Evolutionary conservation across 805 yeast genomes (phyloP).

Genomic region (Candida vaughaniae): DNA sequence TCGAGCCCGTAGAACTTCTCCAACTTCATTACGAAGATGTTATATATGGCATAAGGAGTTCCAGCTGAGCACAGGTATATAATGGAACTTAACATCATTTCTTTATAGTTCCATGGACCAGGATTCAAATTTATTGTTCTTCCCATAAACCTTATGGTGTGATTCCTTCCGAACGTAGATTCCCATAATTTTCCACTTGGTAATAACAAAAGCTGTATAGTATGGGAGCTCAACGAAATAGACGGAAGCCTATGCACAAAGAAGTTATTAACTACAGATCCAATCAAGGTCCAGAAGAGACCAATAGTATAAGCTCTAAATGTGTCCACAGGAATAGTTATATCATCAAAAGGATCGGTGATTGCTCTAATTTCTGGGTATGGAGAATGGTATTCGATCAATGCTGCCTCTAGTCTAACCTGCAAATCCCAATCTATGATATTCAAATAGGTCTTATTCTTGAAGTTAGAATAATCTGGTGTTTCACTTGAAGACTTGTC

Average conservation of each 20-base stretch:
- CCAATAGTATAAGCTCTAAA: constrained; percentile 41
- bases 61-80: constrained; percentile 43
- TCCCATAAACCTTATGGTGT: constrained; percentile 23
- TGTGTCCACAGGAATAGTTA: constrained; percentile 30
- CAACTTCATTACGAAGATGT: constrained; percentile 43
- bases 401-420: constrained; percentile 34
- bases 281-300: constrained; percentile 40
- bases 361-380: constrained; percentile 42
- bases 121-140: constrained; percentile 31
- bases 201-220: constrained; percentile 38
- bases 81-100: constrained; percentile 45
- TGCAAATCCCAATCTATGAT: constrained; percentile 36
- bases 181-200: constrained; percentile 45
- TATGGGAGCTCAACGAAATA: constrained; percentile 33
- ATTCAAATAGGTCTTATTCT: constrained; percentile 22
- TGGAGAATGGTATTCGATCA: constrained; percentile 40
- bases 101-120: constrained; percentile 45
- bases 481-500: background rate
- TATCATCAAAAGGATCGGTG: constrained; percentile 40
- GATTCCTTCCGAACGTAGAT: constrained; percentile 24
- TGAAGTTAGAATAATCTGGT: constrained; percentile 11
- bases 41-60: constrained; percentile 42
- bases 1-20: constrained; percentile 41
- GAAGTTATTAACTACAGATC: constrained; percentile 40
- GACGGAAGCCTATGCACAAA: constrained; percentile 43